Conservation (phyloP, 495 filamentous ascomycete species). For the Eremomyces bilateralis region DNA sequence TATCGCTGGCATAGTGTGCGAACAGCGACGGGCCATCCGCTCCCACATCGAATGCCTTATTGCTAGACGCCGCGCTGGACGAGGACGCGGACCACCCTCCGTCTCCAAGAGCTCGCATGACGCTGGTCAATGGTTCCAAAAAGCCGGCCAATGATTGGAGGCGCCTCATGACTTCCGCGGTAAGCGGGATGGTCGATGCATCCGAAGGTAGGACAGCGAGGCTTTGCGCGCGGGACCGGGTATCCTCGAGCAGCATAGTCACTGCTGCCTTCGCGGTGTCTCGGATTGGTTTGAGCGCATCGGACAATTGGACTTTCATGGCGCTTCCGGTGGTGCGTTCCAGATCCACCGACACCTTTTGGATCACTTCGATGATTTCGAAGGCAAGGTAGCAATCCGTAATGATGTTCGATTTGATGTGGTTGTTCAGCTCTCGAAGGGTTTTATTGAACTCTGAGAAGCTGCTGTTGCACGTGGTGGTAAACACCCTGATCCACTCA, state of each 20-base stretch:
- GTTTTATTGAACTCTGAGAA: slow-evolving; percentile 70
- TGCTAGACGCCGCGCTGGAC: slow-evolving; percentile 37
- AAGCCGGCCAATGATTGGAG: slow-evolving; percentile 74
- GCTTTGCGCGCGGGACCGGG: slow-evolving; percentile 39
- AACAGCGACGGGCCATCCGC: slow-evolving; percentile 81
- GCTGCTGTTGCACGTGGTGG: slow-evolving; percentile 50
- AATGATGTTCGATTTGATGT: slow-evolving; percentile 64
- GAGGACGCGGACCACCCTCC: slow-evolving; percentile 58
- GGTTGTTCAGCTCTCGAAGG: slow-evolving; percentile 66
- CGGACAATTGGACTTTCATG: slow-evolving; percentile 59
- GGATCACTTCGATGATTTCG: slow-evolving; percentile 86
- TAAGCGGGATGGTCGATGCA: slow-evolving; percentile 55
- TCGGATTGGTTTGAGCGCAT: slow-evolving; percentile 69
- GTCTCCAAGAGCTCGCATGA: slow-evolving; percentile 80
- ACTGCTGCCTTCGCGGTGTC: slow-evolving; percentile 82
- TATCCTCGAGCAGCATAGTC: slow-evolving; percentile 67
- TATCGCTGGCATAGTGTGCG: slow-evolving; percentile 67
- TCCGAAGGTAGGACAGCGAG: slow-evolving; percentile 53
- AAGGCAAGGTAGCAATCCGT: slow-evolving; percentile 95
- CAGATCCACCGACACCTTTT: slow-evolving; percentile 52
- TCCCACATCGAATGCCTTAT: slow-evolving; percentile 62
- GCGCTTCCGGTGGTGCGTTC: slow-evolving; percentile 57
- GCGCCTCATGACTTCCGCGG: slow-evolving; percentile 67
- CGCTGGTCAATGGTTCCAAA: slow-evolving; percentile 63
- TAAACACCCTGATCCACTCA: slow-evolving; percentile 58